A percentile compares a stretch with the other conserved stretches of the same genome.
Conservation (phyloP, 768 basidiomycete species). For the Steccherinum ochraceum region DNA sequence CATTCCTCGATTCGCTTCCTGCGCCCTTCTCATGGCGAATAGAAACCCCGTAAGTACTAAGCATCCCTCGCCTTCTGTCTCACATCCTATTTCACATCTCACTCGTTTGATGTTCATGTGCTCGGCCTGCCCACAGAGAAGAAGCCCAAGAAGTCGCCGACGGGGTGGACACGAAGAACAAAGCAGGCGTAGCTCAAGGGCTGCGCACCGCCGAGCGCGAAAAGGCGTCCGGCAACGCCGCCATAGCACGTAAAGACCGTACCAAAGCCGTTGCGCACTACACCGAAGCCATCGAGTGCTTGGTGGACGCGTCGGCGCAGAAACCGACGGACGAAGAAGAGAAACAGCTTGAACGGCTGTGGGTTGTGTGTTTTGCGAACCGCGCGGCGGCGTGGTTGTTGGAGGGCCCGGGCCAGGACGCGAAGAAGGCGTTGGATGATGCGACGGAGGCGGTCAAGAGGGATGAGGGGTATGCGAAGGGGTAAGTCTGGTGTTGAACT, state of each 20-base stretch:
- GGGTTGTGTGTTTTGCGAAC: constrained; percentile 28
- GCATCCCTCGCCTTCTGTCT: background rate
- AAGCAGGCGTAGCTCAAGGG: constrained; percentile 17
- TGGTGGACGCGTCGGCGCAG: constrained; percentile 20
- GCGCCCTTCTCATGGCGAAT: constrained; percentile 29
- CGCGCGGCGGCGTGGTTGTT: constrained; percentile 27
- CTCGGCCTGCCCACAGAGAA: constrained; percentile 16
- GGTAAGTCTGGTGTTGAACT: constrained; percentile 19
- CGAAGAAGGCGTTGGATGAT: constrained; percentile 27
- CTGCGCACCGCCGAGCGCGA: constrained; percentile 20
- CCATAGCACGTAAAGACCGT: constrained; percentile 24
- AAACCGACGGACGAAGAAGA: constrained; percentile 22
- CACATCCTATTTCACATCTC: background rate
- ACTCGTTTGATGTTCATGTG: background rate
- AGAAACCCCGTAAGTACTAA: constrained; percentile 20
- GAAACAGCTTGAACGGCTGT: constrained; percentile 17
- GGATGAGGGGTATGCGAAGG: constrained; percentile 26
- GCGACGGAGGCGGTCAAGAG: constrained; percentile 21
- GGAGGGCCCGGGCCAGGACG: constrained; percentile 20
- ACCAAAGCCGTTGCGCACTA: constrained; percentile 24
- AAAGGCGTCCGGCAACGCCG: constrained; percentile 17
- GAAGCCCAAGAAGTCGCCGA: constrained; percentile 25
- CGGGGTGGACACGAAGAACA: constrained; percentile 24
- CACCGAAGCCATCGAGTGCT: constrained; percentile 22
- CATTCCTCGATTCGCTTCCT: constrained; percentile 35